These are phyloP conservation scores for Colletotrichum tanaceti DNA, from an alignment of 2,329 filamentous ascomycete species.

Conservation along the genomic window DNA sequence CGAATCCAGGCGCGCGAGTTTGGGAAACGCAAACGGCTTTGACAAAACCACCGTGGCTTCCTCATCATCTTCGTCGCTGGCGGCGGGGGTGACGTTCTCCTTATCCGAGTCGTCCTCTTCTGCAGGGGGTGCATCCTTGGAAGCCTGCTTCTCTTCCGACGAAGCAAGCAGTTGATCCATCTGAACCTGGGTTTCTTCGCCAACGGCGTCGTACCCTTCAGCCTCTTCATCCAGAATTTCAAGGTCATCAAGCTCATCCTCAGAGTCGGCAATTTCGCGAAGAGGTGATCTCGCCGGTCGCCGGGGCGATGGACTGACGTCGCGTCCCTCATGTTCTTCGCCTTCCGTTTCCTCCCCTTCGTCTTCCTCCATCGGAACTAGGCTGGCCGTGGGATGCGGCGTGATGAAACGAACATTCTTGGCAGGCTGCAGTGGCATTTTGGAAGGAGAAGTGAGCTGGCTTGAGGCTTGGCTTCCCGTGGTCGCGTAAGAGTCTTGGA, in stretches of 20 bases:
- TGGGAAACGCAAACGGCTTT: conserved; percentile 25
- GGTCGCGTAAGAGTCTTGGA: conserved; percentile 60
- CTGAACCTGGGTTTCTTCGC: conserved; percentile 40
- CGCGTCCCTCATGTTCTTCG: conserved; percentile 16
- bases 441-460: conserved; percentile 29
- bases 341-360: conserved; percentile 28
- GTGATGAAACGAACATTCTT: conserved; percentile 40
- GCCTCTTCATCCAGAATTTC: conserved; percentile 38
- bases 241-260: conserved; percentile 52
- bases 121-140: conserved; percentile 22
- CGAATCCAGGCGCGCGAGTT: not conserved
- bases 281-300: conserved; percentile 24
- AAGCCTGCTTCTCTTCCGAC: conserved; percentile 31
- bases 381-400: conserved; percentile 36
- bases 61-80: conserved; percentile 27
- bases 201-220: conserved; percentile 39
- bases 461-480: conserved; percentile 39
- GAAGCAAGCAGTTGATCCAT: conserved; percentile 38
- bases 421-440: conserved; percentile 43
- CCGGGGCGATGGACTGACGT: conserved; percentile 31
- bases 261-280: conserved; percentile 63
- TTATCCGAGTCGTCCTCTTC: conserved; percentile 38
- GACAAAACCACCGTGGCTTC: conserved; percentile 32
- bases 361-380: conserved; percentile 20
- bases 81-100: conserved; percentile 33